phyloP scores from a whole-genome alignment of 2,329 filamentous ascomycete genomes.

The Alternaria tenuissima region DNA sequence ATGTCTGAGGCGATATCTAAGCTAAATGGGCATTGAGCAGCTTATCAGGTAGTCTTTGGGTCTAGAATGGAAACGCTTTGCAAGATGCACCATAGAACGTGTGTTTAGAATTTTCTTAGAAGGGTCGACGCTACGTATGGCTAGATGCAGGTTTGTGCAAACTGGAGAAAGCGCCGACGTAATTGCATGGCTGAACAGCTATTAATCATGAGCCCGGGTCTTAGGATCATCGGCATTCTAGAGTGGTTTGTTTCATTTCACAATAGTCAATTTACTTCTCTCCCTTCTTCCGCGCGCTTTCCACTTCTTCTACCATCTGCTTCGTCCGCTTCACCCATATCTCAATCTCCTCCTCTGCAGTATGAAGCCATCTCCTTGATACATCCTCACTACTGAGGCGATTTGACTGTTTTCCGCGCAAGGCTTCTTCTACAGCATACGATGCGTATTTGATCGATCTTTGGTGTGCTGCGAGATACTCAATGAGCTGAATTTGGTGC shows the following conservation, averaged over 20 bases:
- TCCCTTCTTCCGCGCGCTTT: neutral
- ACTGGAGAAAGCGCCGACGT: neutral
- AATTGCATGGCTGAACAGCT: neutral
- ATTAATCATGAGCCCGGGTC: neutral
- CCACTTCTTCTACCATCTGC: neutral
- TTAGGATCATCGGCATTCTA: neutral
- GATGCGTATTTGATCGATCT: neutral
- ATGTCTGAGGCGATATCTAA: neutral
- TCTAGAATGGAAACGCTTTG: neutral
- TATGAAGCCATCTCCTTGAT: neutral
- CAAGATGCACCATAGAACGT: neutral
- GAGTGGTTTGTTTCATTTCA: neutral
- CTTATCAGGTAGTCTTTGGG: neutral
- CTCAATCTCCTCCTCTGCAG: neutral
- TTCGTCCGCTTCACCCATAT: neutral
- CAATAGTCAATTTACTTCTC: neutral
- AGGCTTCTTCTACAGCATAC: neutral
- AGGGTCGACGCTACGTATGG: neutral
- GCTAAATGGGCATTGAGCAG: neutral
- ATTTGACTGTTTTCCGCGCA: neutral
- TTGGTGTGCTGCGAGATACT: neutral
- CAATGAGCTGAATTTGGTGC: neutral
- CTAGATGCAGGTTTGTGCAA: neutral
- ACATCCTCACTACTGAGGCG: neutral
- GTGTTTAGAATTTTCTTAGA: neutral